These are phyloP conservation scores for Gamarada debralockiae DNA, from an alignment of 495 filamentous ascomycete genomes.

Conservation along the genomic window DNA sequence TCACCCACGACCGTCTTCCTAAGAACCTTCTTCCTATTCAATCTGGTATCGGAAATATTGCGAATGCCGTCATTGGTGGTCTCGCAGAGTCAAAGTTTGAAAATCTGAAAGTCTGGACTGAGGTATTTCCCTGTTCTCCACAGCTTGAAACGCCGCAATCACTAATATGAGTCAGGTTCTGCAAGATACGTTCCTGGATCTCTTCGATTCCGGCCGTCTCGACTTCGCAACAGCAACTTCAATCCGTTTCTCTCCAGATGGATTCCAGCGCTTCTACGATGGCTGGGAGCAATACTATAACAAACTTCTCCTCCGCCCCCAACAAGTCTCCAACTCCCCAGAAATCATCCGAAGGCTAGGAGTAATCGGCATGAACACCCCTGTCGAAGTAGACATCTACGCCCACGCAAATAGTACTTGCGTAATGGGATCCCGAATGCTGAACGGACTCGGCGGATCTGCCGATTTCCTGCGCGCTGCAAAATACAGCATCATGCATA, in stretches of 20 bases:
- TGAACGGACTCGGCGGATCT: constrained; percentile 85
- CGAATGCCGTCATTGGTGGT: constrained; percentile 87
- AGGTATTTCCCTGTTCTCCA: constrained; percentile 29
- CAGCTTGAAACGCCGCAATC: neutral
- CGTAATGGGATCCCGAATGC: constrained; percentile 88
- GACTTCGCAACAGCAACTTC: constrained; percentile 92
- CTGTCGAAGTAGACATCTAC: constrained; percentile 92
- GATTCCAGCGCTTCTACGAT: constrained; percentile 89
- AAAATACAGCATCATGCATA: constrained; percentile 95
- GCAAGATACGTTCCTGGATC: constrained; percentile 90
- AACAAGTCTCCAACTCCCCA: constrained; percentile 88
- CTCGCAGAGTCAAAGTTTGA: constrained; percentile 80
- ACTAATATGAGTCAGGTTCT: constrained; percentile 48
- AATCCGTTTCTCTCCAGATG: constrained; percentile 86
- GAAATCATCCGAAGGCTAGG: constrained; percentile 89
- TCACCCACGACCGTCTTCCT: constrained; percentile 71
- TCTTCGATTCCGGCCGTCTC: constrained; percentile 85
- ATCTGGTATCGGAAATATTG: constrained; percentile 90
- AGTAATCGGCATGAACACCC: constrained; percentile 94
- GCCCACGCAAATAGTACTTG: constrained; percentile 90
- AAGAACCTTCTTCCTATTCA: constrained; percentile 78
- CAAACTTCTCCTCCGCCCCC: constrained; percentile 82
- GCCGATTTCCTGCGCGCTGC: constrained; percentile 82
- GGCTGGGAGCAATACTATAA: constrained; percentile 76
- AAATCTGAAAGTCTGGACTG: constrained; percentile 89